A percentile compares a stretch with the other conserved stretches of the same genome.
Conservation (phyloP, 257 asterid species). For the Linderniella brevidens region DNA sequence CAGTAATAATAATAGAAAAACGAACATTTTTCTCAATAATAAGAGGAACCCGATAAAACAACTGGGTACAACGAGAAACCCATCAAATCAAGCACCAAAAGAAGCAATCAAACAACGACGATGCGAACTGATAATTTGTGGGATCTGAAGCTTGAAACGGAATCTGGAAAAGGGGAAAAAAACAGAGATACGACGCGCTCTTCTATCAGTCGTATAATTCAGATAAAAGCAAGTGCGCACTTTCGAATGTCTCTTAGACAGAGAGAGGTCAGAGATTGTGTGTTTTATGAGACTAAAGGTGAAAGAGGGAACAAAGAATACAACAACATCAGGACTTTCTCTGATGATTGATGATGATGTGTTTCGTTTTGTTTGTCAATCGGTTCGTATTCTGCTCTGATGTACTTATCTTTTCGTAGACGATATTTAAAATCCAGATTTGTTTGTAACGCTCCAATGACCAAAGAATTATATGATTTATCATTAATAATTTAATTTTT, state of each 20-base stretch:
- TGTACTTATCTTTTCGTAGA: neutral
- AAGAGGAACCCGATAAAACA: too few species aligned
- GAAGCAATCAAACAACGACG: too few species aligned
- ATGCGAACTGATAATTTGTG: too few species aligned
- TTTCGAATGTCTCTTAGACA: neutral
- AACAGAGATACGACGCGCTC: neutral
- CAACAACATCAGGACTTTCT: constrained; percentile 32
- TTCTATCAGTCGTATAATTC: neutral
- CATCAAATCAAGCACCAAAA: too few species aligned
- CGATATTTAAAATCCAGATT: neutral
- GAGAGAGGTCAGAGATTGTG: constrained; percentile 7
- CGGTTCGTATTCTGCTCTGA: constrained; percentile 18
- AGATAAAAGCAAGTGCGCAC: neutral
- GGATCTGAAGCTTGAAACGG: too few species aligned
- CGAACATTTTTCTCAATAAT: too few species aligned
- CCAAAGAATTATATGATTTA: neutral
- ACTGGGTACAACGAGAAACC: too few species aligned
- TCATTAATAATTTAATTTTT: neutral
- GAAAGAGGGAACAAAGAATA: constrained; percentile 7
- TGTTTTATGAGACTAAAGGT: constrained; percentile 8
- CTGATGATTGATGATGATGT: constrained; percentile 22
- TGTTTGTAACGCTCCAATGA: constrained; percentile 5
- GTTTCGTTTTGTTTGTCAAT: constrained; percentile 25
- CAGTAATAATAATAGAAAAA: too few species aligned
- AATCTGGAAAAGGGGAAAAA: too few species aligned